Evolutionary conservation across 441 rosid genomes (phyloP).

Genomic region (Flueggea neowawraea): DNA sequence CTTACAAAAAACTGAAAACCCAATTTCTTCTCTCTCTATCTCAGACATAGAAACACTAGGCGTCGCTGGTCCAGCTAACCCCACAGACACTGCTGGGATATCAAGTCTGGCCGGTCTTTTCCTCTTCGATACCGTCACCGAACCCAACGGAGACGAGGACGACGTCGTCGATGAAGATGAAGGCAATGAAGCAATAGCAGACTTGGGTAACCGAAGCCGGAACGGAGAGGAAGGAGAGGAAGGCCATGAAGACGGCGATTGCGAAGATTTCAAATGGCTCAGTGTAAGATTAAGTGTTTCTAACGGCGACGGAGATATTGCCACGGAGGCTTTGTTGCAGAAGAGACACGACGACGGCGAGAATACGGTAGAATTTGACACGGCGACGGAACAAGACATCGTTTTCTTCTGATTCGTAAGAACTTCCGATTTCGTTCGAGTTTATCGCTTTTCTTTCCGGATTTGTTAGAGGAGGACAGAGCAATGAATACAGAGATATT

Average conservation of each 20-base stretch:
- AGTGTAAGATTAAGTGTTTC: slow-evolving; percentile 39
- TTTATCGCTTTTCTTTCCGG: no score
- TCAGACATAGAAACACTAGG: slow-evolving; percentile 24
- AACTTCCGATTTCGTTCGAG: no score
- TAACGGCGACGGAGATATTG: slow-evolving; percentile 29
- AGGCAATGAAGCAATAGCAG: background rate
- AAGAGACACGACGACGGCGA: slow-evolving; percentile 73
- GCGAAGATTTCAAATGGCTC: slow-evolving; percentile 27
- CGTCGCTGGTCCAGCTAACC: slow-evolving; percentile 21
- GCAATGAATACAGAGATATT: no score
- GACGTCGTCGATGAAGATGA: slow-evolving; percentile 18
- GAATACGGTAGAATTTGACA: slow-evolving; percentile 72
- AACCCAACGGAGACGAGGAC: background rate
- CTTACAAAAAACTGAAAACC: slow-evolving; percentile 76
- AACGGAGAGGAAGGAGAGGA: slow-evolving; percentile 26
- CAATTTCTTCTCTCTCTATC: slow-evolving; percentile 42
- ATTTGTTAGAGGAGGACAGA: no score
- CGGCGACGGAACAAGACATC: slow-evolving; percentile 82
- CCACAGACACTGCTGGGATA: slow-evolving; percentile 34
- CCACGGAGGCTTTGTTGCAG: slow-evolving; percentile 39
- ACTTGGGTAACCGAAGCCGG: slow-evolving; percentile 20
- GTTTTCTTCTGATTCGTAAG: background rate
- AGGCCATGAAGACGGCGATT: slow-evolving; percentile 28
- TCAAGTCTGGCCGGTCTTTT: slow-evolving; percentile 73
- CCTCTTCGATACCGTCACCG: slow-evolving; percentile 46